Conservation (phyloP, 169 alveolate genomes). For the Plasmodium fragile region DNA sequence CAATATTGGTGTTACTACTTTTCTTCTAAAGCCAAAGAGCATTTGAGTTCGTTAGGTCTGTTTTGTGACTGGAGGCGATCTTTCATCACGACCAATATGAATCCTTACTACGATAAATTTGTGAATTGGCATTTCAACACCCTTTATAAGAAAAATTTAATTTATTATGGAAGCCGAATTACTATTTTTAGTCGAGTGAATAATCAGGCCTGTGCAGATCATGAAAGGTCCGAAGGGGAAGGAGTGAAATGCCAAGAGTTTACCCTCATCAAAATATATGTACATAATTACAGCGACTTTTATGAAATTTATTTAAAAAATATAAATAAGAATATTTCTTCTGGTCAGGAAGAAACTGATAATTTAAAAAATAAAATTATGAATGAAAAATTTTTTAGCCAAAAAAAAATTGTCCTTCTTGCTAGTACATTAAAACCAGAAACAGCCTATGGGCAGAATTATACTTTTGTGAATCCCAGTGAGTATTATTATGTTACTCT, state of each 20-base stretch:
- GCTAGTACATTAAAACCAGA: slow-evolving; percentile 99
- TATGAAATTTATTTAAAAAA: slow-evolving; percentile 24
- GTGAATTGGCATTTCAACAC: slow-evolving; percentile 97
- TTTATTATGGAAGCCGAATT: slow-evolving; percentile 92
- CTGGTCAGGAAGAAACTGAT: background rate
- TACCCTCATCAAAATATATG: slow-evolving; percentile 94
- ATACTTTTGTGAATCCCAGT: slow-evolving; percentile 97
- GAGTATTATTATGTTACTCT: slow-evolving; percentile 91
- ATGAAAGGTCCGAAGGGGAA: slow-evolving; percentile 92
- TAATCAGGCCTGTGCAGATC: slow-evolving; percentile 99
- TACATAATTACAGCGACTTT: slow-evolving; percentile 80
- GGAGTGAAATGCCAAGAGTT: slow-evolving; percentile 97
- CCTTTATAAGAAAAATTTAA: slow-evolving; percentile 87
- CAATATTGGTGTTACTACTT: slow-evolving; percentile 97
- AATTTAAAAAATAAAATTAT: slow-evolving; percentile 22
- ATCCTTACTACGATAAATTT: slow-evolving; percentile 97
- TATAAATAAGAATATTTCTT: background rate
- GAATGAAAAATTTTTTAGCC: slow-evolving; percentile 1
- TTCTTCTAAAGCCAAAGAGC: slow-evolving; percentile 96
- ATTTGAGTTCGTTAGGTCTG: slow-evolving; percentile 89
- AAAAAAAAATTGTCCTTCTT: slow-evolving; percentile 83
- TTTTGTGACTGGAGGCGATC: slow-evolving; percentile 98
- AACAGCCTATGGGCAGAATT: slow-evolving; percentile 99
- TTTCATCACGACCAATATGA: slow-evolving; percentile 98
- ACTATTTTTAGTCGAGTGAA: slow-evolving; percentile 94